phyloP scores from a whole-genome alignment of 2,329 filamentous ascomycete genomes.

The Neospermospora avenae region DNA sequence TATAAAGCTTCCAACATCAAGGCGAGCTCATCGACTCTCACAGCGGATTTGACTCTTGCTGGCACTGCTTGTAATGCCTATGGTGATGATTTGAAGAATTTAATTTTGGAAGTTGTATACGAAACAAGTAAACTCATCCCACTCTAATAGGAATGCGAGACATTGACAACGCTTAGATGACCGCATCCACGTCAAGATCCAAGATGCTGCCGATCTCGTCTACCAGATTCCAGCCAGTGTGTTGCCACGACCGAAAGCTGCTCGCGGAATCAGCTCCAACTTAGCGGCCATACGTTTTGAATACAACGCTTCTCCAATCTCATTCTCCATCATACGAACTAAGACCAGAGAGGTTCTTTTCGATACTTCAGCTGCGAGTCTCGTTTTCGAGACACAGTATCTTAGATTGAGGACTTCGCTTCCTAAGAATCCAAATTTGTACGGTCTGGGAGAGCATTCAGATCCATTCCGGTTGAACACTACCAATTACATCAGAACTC shows the following conservation, averaged over 20 bases:
- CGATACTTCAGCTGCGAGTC: conserved; percentile 52
- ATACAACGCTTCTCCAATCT: conserved; percentile 54
- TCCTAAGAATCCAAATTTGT: conserved; percentile 56
- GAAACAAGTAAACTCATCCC: conserved; percentile 47
- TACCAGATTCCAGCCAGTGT: conserved; percentile 61
- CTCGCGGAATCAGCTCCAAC: conserved; percentile 31
- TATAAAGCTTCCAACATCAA: conserved; percentile 50
- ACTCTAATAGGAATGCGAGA: not conserved
- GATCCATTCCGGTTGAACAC: conserved; percentile 57
- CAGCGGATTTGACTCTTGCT: conserved; percentile 55
- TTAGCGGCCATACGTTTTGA: conserved; percentile 48
- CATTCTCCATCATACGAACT: conserved; percentile 53
- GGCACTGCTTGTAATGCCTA: conserved; percentile 59
- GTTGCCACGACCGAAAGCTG: conserved; percentile 48
- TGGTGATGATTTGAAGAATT: conserved; percentile 52
- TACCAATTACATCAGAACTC: conserved; percentile 57
- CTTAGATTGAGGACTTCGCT: conserved; percentile 58
- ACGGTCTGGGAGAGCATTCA: conserved; percentile 63
- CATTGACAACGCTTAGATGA: conserved; percentile 40
- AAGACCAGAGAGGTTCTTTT: conserved; percentile 53
- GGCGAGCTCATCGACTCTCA: conserved; percentile 43
- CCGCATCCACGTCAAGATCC: conserved; percentile 62
- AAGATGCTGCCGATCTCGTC: conserved; percentile 54
- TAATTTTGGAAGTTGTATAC: conserved; percentile 59
- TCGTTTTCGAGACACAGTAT: conserved; percentile 65